Evolutionary conservation across 1,284 basidiomycete species (phyloP), one percentile per base, ranked within the genome.

Genomic region (Ganoderma boninense): DNA sequence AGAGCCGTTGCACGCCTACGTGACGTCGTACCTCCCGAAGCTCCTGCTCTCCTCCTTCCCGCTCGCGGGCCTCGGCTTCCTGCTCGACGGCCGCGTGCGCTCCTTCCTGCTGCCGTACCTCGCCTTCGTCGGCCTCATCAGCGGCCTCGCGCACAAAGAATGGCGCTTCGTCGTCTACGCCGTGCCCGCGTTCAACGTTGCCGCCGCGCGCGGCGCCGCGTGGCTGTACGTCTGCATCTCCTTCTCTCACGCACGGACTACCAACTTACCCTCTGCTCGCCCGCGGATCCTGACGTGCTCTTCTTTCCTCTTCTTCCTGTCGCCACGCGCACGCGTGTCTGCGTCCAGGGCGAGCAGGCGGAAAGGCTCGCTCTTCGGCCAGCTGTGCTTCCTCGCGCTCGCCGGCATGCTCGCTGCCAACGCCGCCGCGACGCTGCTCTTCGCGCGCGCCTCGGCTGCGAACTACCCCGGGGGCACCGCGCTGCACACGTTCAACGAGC

Each of bases 151-250:
- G 0, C 95, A 97, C 80, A 97, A 97, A 79, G 98, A 99, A 82
- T 99, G 97, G 97, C 89, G 97, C 4, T 99, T 99, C 80, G 86
- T 98, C 71, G 87, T 97, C 7, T 99, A 99, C 78, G 87, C 91
- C 14, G 87, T 98, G 0, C 97, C 97, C 0, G 78, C 91, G 0
- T 85, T 96, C 80, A 98, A 98, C 76, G 82, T 96, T 4, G 87
- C 93, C 1, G 95, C 93, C 0, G 92, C 96, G 0, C 80, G 90
- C 20, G 92, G 90, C 1, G 84, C 89, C 0, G 79, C 81, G 10
- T 87, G 84, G 80, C 77, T 95, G 91, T 94, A 79, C 73, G 91
- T 84, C 44, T 16, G 52, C 18, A 14, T 8, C 4, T 13, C 11
- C n/a, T n/a, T n/a, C n/a, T n/a, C n/a, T n/a, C n/a, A n/a, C n/a